These are phyloP conservation scores for Shiraia bambusicola DNA, from an alignment of 2,329 filamentous ascomycete genomes.

Conservation along the genomic window DNA sequence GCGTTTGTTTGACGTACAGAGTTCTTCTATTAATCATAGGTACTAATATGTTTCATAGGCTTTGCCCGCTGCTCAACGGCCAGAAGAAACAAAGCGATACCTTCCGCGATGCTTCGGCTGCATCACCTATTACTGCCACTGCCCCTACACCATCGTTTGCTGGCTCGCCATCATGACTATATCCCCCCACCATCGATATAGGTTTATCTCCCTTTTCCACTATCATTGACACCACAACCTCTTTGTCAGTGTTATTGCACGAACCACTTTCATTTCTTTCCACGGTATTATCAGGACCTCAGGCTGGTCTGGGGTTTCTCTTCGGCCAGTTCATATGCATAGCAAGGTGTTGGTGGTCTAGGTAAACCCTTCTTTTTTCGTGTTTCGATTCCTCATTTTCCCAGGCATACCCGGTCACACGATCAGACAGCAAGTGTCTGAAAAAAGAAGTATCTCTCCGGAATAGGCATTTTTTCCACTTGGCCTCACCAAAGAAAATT, in stretches of 20 bases:
- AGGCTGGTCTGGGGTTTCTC: not conserved
- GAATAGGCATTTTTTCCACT: too few relatives aligned
- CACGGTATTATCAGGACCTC: not conserved
- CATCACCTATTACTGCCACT: slow-evolving; percentile 21
- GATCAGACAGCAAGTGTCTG: too few relatives aligned
- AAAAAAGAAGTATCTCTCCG: too few relatives aligned
- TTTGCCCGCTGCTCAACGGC: slow-evolving; percentile 44
- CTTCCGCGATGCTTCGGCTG: slow-evolving; percentile 38
- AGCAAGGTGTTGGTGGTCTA: slow-evolving; percentile 11
- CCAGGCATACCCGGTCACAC: not conserved
- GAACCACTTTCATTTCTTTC: not conserved
- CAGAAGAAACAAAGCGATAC: slow-evolving; percentile 43
- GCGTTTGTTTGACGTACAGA: not conserved
- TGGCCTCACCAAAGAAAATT: too few relatives aligned
- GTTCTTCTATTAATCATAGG: slow-evolving; percentile 1
- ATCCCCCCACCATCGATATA: not conserved
- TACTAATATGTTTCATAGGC: slow-evolving; percentile 29
- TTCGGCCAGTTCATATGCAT: slow-evolving; percentile 4
- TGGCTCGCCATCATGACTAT: slow-evolving; percentile 6
- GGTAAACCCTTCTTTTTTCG: not conserved
- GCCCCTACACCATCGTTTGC: slow-evolving; percentile 19
- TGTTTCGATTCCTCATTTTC: not conserved
- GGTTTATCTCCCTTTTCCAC: not conserved
- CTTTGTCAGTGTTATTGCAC: too few relatives aligned
- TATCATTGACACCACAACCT: not conserved